Percentiles rank a stretch among this genome's conserved stretches.
Conservation (phyloP, 2,329 filamentous ascomycete genomes). For the Calonectria hongkongensis region DNA sequence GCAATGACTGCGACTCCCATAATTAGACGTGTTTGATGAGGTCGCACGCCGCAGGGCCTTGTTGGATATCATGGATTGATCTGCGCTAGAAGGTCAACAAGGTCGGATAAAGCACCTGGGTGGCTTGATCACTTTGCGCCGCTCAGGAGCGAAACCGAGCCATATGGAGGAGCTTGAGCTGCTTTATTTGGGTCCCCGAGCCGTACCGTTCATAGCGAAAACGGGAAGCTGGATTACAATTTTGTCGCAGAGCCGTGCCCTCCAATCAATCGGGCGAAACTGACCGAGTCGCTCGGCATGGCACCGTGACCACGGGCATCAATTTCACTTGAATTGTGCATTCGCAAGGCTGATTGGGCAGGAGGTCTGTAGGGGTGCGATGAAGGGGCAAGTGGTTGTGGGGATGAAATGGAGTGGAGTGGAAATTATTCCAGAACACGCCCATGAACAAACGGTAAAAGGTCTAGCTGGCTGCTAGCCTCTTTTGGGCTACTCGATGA, state of each 20-base stretch:
- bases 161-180: conserved; percentile 11
- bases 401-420: conserved; percentile 42
- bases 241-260: conserved; percentile 34
- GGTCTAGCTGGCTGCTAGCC: conserved; percentile 44
- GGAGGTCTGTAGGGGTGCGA: conserved; percentile 47
- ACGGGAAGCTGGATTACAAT: conserved; percentile 40
- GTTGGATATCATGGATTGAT: conserved; percentile 26
- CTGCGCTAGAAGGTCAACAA: conserved; percentile 31
- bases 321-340: conserved; percentile 46
- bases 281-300: conserved; percentile 35
- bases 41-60: conserved; percentile 36
- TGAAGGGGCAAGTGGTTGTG: conserved; percentile 48
- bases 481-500: conserved; percentile 35
- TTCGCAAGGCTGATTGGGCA: conserved; percentile 55
- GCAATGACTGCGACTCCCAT: conserved; percentile 36
- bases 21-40: conserved; percentile 49
- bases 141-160: conserved; percentile 7
- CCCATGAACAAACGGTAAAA: conserved; percentile 35
- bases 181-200: conserved; percentile 18
- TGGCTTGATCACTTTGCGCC: conserved; percentile 9
- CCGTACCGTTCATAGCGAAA: conserved; percentile 27
- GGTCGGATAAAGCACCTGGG: conserved; percentile 32
- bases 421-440: conserved; percentile 55
- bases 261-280: conserved; percentile 50
- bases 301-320: conserved; percentile 19